A percentile compares a stretch with the other conserved stretches of the same genome.
These are phyloP conservation scores for Cucumis cinereus DNA, from an alignment of 306 rosid species.

Conservation along the genomic window DNA sequence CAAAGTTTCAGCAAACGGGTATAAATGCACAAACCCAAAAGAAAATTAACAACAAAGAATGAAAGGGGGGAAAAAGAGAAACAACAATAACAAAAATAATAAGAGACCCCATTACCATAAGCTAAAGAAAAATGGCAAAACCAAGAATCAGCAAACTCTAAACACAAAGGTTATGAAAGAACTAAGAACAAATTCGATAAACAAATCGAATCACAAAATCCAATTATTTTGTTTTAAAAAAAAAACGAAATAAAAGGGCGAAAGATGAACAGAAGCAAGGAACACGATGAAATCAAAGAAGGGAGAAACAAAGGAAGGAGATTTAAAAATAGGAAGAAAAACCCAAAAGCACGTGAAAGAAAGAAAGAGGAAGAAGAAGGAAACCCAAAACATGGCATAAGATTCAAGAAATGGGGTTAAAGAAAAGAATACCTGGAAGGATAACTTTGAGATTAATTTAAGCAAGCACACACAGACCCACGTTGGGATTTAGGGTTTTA, in stretches of 20 bases:
- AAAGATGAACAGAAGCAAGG: background rate
- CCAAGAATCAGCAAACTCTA: background rate
- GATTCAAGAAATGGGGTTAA: slow-evolving; percentile 4
- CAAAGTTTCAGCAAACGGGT: background rate
- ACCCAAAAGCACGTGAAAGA: background rate
- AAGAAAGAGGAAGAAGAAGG: background rate
- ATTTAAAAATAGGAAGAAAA: background rate
- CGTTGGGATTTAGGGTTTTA: background rate
- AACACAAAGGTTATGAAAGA: background rate
- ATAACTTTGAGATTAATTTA: background rate
- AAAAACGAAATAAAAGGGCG: background rate
- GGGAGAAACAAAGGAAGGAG: background rate
- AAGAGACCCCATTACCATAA: slow-evolving; percentile 2
- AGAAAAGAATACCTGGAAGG: slow-evolving; percentile 7
- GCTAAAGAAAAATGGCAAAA: background rate
- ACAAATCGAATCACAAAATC: background rate
- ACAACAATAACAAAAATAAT: background rate
- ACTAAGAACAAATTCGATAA: background rate
- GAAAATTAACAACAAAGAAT: background rate
- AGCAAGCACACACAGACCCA: background rate
- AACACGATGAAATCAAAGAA: background rate
- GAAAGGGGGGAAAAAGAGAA: background rate
- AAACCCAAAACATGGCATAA: background rate
- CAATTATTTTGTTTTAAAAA: too few species aligned
- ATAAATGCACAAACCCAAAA: background rate